These are phyloP conservation scores for Boletellus sp. DNA, from an alignment of 1,284 basidiomycete genomes.

Conservation along the genomic window DNA sequence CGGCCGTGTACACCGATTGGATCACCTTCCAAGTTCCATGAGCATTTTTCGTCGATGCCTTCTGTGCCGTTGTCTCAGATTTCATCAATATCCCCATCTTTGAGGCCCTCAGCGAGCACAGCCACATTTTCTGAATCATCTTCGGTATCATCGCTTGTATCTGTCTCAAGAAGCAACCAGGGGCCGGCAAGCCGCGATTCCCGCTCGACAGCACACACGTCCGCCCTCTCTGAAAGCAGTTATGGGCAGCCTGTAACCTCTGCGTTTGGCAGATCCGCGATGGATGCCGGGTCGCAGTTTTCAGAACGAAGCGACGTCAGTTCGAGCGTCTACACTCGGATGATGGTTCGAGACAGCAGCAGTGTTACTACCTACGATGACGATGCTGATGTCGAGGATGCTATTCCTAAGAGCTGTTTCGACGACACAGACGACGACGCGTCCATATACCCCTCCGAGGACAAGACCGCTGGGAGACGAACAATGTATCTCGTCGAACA, in stretches of 20 bases:
- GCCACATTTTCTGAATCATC: conserved; percentile 28
- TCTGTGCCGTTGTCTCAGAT: conserved; percentile 20
- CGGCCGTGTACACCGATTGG: conserved; percentile 12
- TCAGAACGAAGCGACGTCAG: conserved; percentile 18
- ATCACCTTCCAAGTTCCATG: conserved; percentile 31
- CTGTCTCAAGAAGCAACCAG: conserved; percentile 16
- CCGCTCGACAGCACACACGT: conserved; percentile 23
- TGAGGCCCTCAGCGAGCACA: conserved; percentile 19
- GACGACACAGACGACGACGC: conserved; percentile 28
- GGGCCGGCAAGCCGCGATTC: background rate
- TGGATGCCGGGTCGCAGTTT: conserved; percentile 12
- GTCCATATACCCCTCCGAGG: conserved; percentile 31
- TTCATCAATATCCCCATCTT: conserved; percentile 8
- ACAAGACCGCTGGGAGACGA: conserved; percentile 33
- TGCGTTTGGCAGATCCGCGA: conserved; percentile 1
- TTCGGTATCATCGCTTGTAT: conserved; percentile 22
- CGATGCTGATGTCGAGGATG: conserved; percentile 22
- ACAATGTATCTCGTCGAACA: conserved; percentile 34
- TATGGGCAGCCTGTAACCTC: conserved; percentile 16
- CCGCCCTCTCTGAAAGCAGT: conserved; percentile 19
- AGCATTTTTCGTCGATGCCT: conserved; percentile 32
- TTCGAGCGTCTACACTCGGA: conserved; percentile 18
- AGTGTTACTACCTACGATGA: conserved; percentile 20
- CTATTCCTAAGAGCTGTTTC: conserved; percentile 7
- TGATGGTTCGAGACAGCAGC: conserved; percentile 12